These are phyloP conservation scores for Ceratocystis colombiana DNA, from an alignment of 2,329 filamentous ascomycete genomes.

Conservation along the genomic window DNA sequence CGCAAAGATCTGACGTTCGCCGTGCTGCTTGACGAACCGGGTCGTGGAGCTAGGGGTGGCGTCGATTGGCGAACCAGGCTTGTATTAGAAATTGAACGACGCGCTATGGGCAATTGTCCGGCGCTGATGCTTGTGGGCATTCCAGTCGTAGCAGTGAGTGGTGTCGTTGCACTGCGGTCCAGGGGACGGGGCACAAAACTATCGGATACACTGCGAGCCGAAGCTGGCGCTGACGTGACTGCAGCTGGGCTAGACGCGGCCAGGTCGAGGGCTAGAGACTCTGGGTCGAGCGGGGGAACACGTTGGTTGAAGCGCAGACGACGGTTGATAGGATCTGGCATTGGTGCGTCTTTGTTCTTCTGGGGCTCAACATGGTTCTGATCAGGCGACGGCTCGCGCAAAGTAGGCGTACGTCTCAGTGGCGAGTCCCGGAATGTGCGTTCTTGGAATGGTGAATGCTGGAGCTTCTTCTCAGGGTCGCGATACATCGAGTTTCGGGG, in stretches of 20 bases:
- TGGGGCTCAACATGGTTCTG: slow-evolving; percentile 39
- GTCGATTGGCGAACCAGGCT: slow-evolving; percentile 44
- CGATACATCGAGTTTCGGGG: slow-evolving; percentile 21
- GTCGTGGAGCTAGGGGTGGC: slow-evolving; percentile 46
- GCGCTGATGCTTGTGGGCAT: slow-evolving; percentile 26
- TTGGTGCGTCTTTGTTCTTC: slow-evolving; percentile 31
- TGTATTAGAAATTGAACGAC: slow-evolving; percentile 45
- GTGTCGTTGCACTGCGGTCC: slow-evolving; percentile 14
- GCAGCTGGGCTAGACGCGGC: neutral
- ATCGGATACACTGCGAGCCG: slow-evolving; percentile 36
- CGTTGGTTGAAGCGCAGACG: slow-evolving; percentile 16
- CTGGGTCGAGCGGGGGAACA: neutral
- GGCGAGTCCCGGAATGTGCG: slow-evolving; percentile 29
- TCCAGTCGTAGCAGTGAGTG: neutral
- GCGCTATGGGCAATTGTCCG: slow-evolving; percentile 30
- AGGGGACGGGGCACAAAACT: slow-evolving; percentile 27
- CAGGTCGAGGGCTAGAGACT: neutral
- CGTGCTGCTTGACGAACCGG: slow-evolving; percentile 54
- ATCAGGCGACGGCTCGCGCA: slow-evolving; percentile 35
- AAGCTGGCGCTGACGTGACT: neutral
- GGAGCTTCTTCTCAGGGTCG: slow-evolving; percentile 26
- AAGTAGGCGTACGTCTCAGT: slow-evolving; percentile 34
- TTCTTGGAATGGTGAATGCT: slow-evolving; percentile 30
- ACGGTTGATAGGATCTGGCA: neutral
- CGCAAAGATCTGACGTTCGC: slow-evolving; percentile 50